Conservation (phyloP, 805 yeast genomes). For the Candida sanyiensis region DNA sequence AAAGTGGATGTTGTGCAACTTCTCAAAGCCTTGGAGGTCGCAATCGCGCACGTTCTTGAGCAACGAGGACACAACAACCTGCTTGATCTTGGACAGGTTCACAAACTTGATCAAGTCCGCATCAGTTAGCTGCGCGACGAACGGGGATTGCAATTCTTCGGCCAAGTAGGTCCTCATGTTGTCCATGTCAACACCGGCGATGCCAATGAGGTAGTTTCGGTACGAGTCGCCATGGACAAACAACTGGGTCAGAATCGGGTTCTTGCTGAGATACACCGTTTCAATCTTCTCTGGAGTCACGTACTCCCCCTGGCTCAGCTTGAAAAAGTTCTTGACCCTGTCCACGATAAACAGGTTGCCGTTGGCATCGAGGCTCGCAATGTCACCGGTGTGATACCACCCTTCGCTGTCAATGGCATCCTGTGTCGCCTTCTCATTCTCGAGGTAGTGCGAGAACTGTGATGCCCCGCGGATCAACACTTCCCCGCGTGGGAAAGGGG, state of each 20-base stretch:
- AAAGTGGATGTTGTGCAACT: constrained; percentile 47
- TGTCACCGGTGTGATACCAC: constrained; percentile 53
- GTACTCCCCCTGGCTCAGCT: constrained; percentile 48
- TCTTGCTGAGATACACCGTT: constrained; percentile 42
- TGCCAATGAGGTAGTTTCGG: constrained; percentile 43
- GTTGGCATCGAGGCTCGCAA: constrained; percentile 37
- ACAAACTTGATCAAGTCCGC: constrained; percentile 5
- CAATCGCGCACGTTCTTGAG: constrained; percentile 5
- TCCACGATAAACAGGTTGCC: constrained; percentile 54
- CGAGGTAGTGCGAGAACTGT: constrained; percentile 28
- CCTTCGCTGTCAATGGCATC: constrained; percentile 40
- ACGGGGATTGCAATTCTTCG: constrained; percentile 10
- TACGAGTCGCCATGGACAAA: constrained; percentile 53
- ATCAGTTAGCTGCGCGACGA: constrained; percentile 4
- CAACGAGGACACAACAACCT: neutral
- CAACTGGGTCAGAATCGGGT: constrained; percentile 39
- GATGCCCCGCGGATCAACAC: constrained; percentile 49
- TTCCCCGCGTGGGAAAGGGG: constrained; percentile 46
- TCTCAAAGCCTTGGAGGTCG: constrained; percentile 55
- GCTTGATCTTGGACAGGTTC: constrained; percentile 5
- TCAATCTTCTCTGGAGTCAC: constrained; percentile 62
- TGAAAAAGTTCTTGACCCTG: constrained; percentile 63
- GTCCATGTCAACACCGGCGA: constrained; percentile 46
- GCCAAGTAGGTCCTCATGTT: constrained; percentile 6
- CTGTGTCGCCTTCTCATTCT: constrained; percentile 18